Conservation (phyloP, 345 rosid species). For the Garcia nutans region DNA sequence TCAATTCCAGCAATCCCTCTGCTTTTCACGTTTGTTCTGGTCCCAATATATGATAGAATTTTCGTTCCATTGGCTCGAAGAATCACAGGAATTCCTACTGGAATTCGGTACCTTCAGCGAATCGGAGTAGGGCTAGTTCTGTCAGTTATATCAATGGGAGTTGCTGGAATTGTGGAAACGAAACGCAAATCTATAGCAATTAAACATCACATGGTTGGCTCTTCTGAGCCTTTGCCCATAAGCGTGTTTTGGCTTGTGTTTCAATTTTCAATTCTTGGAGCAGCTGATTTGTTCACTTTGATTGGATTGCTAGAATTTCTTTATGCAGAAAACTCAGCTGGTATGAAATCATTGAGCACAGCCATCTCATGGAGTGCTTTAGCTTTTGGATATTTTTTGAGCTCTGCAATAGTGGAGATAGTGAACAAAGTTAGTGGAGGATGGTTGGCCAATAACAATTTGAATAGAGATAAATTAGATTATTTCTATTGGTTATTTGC, state of each 20-base stretch:
- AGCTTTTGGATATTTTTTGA: conserved; percentile 56
- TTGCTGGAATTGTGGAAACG: conserved; percentile 55
- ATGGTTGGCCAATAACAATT: conserved; percentile 43
- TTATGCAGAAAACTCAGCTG: conserved; percentile 54
- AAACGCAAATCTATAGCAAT: conserved; percentile 45
- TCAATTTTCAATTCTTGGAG: conserved; percentile 54
- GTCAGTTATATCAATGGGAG: conserved; percentile 54
- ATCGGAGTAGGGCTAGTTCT: conserved; percentile 51
- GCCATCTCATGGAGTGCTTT: conserved; percentile 54
- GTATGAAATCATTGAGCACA: conserved; percentile 55
- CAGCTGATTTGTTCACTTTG: conserved; percentile 60
- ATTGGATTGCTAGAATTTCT: conserved; percentile 60
- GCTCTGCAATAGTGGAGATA: conserved; percentile 49
- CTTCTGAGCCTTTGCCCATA: conserved; percentile 47
- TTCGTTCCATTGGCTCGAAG: conserved; percentile 52
- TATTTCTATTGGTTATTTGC: conserved; percentile 47
- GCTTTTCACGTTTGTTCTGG: conserved; percentile 42
- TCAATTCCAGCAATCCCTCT: conserved; percentile 58
- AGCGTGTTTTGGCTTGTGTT: conserved; percentile 59
- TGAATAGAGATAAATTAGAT: conserved; percentile 41
- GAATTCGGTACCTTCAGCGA: conserved; percentile 55
- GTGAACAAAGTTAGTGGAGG: conserved; percentile 60
- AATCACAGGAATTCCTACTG: conserved; percentile 54
- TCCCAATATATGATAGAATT: conserved; percentile 52
- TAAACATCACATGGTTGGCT: conserved; percentile 49